Conservation (phyloP, 805 yeast genomes). For the Scheffersomyces coipomensis region DNA sequence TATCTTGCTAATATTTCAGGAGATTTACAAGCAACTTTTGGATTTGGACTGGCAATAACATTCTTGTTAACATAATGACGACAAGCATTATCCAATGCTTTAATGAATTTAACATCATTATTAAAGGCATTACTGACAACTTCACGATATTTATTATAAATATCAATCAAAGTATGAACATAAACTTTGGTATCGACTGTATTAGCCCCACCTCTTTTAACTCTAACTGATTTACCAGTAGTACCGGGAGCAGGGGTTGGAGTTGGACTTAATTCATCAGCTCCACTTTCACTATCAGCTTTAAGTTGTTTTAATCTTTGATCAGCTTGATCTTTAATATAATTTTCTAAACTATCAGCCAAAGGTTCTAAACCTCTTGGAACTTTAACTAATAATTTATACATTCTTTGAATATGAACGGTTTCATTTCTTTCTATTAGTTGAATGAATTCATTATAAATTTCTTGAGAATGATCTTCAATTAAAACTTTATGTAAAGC, state of each 20-base stretch:
- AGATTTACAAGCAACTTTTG: constrained; percentile 67
- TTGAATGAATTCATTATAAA: constrained; percentile 75
- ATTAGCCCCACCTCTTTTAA: constrained; percentile 15
- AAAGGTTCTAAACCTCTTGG: constrained; percentile 77
- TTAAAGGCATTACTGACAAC: constrained; percentile 69
- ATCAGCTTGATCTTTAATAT: constrained; percentile 55
- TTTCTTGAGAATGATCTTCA: constrained; percentile 68
- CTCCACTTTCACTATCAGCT: constrained; percentile 27
- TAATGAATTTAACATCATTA: constrained; percentile 73
- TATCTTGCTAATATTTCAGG: constrained; percentile 91
- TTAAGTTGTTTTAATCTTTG: constrained; percentile 55
- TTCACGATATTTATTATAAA: constrained; percentile 64
- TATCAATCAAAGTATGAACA: constrained; percentile 70
- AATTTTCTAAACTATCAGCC: constrained; percentile 67
- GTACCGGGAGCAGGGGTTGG: too few species aligned
- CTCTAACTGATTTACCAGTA: constrained; percentile 8
- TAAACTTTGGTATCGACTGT: constrained; percentile 71
- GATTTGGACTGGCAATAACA: constrained; percentile 68
- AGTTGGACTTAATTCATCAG: neutral
- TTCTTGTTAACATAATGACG: constrained; percentile 80
- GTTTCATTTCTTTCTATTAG: constrained; percentile 71
- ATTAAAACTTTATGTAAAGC: constrained; percentile 76
- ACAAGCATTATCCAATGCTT: constrained; percentile 88
- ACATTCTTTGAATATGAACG: constrained; percentile 77
- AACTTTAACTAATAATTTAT: constrained; percentile 70